Base-by-base conservation (phyloP, 441 rosid genomes). In the Eutrema salsugineum region DNA sequence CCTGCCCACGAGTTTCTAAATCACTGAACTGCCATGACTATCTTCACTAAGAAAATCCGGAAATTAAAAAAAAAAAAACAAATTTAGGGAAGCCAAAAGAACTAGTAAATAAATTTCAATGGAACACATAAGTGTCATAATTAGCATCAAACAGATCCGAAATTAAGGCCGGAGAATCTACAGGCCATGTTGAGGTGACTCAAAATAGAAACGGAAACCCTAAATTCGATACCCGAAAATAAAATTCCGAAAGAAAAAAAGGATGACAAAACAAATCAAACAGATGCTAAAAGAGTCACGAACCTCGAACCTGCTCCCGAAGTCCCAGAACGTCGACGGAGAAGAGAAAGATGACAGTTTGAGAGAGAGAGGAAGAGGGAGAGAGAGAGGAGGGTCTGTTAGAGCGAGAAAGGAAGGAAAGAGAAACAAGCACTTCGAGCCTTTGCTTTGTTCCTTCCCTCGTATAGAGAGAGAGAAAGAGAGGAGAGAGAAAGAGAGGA, bases 101-200 rank as follows among this genome's bases (percentile, higher is more conserved):
- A 70, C 43, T 73, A 83, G 83, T 17, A 73, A 76, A 60, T 65
- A 24, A 77, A 65, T 2, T 39, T n/a, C n/a, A n/a, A n/a, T n/a
- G n/a, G 63, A 38, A 35, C 62, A 35, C 62, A 49, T 8, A 48
- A 59, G 65, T 74, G 9, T 47, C 55, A 19, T 42, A 59, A 51
- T 12, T 61, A 58, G 61, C 51, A 80, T 72, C 71, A 75, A 73
- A 66, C 40, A 81, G 87, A 87, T 90, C 97, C 97, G 83, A 83
- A 68, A 70, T 63, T 58, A 70, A 43, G 40, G 84, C 88, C 83
- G 53, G 6, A 46, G 76, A 68, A 76, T 49, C 56, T 79, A 75
- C 46, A 76, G 56, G 35, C 28, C 15, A 44, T 46, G 69, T 70
- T 60, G 56, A 71, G 64, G 66, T 70, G 72, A 46, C 50, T 55